Conservation (phyloP, 768 basidiomycete genomes). For the Lentinula sp. region DNA sequence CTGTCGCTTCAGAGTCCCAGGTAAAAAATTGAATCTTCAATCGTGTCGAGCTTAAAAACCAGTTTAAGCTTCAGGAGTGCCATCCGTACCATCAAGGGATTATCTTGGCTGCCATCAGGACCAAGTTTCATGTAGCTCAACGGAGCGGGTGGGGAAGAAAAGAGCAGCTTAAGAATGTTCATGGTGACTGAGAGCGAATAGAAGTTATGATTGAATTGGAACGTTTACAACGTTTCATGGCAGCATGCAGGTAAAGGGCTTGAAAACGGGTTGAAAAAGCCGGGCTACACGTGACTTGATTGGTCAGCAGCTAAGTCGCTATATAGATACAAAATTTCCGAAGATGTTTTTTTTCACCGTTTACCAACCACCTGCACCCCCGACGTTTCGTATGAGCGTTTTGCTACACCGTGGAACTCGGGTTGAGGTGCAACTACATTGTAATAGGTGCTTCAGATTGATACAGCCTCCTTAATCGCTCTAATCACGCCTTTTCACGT, state of each 20-base stretch:
- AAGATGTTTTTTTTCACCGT: neutral
- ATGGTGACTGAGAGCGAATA: constrained; percentile 12
- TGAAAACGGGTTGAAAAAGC: neutral
- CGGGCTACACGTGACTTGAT: neutral
- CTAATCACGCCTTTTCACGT: constrained; percentile 63
- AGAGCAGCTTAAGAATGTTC: constrained; percentile 24
- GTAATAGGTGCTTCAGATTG: constrained; percentile 42
- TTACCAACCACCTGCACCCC: constrained; percentile 9
- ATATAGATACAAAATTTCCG: neutral
- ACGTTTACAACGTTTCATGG: neutral
- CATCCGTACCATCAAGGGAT: constrained; percentile 63
- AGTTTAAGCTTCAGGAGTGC: too few relatives aligned
- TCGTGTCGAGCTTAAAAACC: neutral
- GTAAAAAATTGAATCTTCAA: constrained; percentile 77
- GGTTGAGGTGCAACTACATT: constrained; percentile 29
- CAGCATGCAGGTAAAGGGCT: neutral
- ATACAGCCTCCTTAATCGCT: constrained; percentile 78
- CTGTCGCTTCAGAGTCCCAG: constrained; percentile 58
- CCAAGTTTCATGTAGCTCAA: constrained; percentile 58
- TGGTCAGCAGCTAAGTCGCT: neutral
- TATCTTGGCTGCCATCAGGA: constrained; percentile 38
- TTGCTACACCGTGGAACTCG: constrained; percentile 47
- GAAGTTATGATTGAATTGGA: neutral
- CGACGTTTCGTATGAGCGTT: constrained; percentile 47
- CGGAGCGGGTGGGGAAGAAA: constrained; percentile 26